A percentile compares a stretch with the other conserved stretches of the same genome.
Evolutionary conservation across 2,329 filamentous ascomycete species (phyloP).

Genomic region (Cercospora sp.): DNA sequence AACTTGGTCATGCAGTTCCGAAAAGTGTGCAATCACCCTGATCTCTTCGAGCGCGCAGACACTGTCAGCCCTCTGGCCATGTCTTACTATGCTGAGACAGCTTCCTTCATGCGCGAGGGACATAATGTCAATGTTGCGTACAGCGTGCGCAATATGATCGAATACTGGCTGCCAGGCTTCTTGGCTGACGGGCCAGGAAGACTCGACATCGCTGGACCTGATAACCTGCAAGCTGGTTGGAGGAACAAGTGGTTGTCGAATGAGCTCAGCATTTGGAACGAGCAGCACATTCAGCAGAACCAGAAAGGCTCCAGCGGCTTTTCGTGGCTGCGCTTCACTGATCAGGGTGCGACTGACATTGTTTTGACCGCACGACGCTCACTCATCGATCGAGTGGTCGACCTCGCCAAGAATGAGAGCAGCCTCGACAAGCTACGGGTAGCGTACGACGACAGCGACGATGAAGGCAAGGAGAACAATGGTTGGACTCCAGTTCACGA

Average conservation of each 20-base stretch:
- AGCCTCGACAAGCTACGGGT: conserved; percentile 65
- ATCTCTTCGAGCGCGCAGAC: conserved; percentile 92
- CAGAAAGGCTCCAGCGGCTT: conserved; percentile 63
- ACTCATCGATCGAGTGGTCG: conserved; percentile 71
- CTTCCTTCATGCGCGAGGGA: conserved; percentile 90
- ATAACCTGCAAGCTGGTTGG: conserved; percentile 78
- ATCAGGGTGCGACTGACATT: conserved; percentile 72
- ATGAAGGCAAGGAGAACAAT: conserved; percentile 53
- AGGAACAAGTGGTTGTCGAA: conserved; percentile 73
- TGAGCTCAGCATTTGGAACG: conserved; percentile 87
- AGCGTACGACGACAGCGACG: conserved; percentile 62
- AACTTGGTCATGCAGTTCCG: conserved; percentile 99
- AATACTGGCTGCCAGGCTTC: conserved; percentile 78
- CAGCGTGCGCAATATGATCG: conserved; percentile 81
- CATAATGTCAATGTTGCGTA: conserved; percentile 77
- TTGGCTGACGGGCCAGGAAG: conserved; percentile 81
- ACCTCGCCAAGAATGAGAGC: conserved; percentile 56
- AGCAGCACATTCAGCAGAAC: conserved; percentile 71
- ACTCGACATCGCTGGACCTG: conserved; percentile 69
- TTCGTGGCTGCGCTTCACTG: conserved; percentile 86
- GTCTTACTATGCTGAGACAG: conserved; percentile 89
- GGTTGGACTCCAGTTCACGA: conserved; percentile 70
- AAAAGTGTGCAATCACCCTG: conserved; percentile 98
- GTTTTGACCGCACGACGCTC: conserved; percentile 68
- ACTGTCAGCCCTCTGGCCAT: conserved; percentile 82